These are phyloP conservation scores for Magnolia changhungtana DNA, from an alignment of 164 flowering plant genomes.

Conservation along the genomic window DNA sequence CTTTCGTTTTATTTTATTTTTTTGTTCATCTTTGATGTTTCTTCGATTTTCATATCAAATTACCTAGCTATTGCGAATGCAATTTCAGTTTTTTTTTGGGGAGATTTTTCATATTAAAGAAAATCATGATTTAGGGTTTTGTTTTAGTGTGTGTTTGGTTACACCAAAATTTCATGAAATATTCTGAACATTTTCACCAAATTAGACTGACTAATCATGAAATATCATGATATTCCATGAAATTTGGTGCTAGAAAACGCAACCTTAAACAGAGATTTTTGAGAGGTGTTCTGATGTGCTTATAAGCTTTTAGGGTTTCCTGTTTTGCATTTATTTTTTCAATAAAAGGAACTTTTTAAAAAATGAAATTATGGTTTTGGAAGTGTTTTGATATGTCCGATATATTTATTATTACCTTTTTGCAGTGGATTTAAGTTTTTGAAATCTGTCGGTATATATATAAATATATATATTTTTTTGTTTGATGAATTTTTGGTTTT, in stretches of 20 bases:
- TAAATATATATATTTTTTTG: too few relatives aligned
- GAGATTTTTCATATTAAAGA: too few relatives aligned
- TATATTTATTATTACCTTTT: neutral
- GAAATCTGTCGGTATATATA: neutral
- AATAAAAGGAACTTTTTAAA: neutral
- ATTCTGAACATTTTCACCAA: too few relatives aligned
- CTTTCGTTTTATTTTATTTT: neutral
- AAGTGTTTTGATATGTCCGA: neutral
- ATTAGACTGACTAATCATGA: too few relatives aligned
- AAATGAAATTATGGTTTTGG: neutral
- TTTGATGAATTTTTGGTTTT: neutral
- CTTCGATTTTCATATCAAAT: neutral
- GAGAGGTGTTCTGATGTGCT: too few relatives aligned
- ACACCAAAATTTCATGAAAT: neutral
- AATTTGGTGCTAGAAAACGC: too few relatives aligned
- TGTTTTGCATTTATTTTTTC: too few relatives aligned
- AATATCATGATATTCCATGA: too few relatives aligned
- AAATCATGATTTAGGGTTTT: neutral
- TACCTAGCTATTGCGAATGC: neutral
- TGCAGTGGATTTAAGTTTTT: neutral
- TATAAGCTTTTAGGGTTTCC: too few relatives aligned
- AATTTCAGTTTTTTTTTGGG: neutral
- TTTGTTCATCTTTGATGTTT: neutral
- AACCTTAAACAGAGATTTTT: too few relatives aligned
- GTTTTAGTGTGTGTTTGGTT: neutral